These are phyloP conservation scores for Pholiota conissans DNA, from an alignment of 768 basidiomycete species.

Conservation along the genomic window DNA sequence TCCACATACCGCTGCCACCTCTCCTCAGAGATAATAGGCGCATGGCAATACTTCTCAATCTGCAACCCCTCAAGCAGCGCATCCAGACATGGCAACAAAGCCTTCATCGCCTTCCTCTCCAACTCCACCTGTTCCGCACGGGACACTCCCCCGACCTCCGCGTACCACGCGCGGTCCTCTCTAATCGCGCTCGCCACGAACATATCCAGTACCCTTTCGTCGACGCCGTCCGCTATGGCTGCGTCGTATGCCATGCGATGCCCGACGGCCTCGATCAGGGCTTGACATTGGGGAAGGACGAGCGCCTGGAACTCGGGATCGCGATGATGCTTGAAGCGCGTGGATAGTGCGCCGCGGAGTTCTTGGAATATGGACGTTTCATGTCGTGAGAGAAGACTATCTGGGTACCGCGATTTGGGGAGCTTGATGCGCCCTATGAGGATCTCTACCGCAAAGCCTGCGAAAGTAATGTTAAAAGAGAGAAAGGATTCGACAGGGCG, in stretches of 20 bases:
- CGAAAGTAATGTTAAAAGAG: neutral
- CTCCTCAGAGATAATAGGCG: constrained; percentile 24
- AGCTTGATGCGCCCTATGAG: constrained; percentile 16
- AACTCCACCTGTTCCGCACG: constrained; percentile 29
- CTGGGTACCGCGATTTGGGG: constrained; percentile 17
- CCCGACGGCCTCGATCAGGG: constrained; percentile 41
- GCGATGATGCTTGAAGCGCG: constrained; percentile 25
- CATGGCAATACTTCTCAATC: constrained; percentile 16
- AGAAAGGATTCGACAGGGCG: neutral
- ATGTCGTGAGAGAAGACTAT: constrained; percentile 21
- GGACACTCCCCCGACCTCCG: constrained; percentile 30
- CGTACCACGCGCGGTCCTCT: constrained; percentile 41
- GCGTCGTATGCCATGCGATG: constrained; percentile 47
- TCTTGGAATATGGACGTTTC: constrained; percentile 17
- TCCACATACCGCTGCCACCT: constrained; percentile 17
- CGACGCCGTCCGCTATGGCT: constrained; percentile 27
- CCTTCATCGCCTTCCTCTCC: constrained; percentile 31
- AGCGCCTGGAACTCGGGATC: constrained; percentile 30
- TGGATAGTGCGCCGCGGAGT: constrained; percentile 17
- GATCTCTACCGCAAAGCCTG: constrained; percentile 4
- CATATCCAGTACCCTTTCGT: constrained; percentile 32
- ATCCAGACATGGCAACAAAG: constrained; percentile 26
- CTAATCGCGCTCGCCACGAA: constrained; percentile 35
- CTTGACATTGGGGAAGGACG: constrained; percentile 41
- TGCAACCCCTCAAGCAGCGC: constrained; percentile 10